These are phyloP conservation scores for Scheffersomyces cryptocercus DNA, from an alignment of 1,139 yeast species.

Conservation along the genomic window DNA sequence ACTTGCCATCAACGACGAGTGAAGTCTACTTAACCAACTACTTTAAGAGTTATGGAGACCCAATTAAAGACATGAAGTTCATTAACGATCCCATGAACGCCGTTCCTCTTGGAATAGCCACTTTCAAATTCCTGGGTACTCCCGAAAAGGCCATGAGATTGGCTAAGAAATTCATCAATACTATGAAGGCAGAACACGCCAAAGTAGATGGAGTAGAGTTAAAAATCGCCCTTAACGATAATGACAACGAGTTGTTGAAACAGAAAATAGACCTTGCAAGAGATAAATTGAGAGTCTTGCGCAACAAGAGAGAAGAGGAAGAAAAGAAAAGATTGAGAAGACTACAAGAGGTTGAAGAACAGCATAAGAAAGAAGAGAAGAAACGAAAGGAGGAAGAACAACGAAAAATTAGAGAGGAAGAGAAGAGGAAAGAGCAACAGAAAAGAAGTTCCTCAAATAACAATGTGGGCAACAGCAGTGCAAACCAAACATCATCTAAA, in stretches of 20 bases:
- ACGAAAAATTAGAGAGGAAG: conserved; percentile 5
- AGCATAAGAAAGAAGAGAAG: conserved; percentile 20
- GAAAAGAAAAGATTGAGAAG: conserved; percentile 24
- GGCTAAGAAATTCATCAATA: conserved; percentile 35
- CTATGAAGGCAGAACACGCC: conserved; percentile 27
- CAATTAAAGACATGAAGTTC: conserved; percentile 53
- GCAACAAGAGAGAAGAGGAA: conserved; percentile 24
- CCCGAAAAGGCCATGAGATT: conserved; percentile 52
- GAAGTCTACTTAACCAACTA: conserved; percentile 52
- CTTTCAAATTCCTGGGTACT: conserved; percentile 63
- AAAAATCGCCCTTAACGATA: conserved; percentile 40
- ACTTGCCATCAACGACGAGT: conserved; percentile 51
- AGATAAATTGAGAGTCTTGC: conserved; percentile 22
- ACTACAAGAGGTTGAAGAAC: conserved; percentile 23
- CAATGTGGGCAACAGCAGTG: background rate
- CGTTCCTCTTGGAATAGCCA: conserved; percentile 75
- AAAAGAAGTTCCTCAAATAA: conserved; percentile 2
- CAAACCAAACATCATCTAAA: background rate
- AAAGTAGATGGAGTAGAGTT: conserved; percentile 44
- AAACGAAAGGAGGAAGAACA: conserved; percentile 10
- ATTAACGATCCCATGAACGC: conserved; percentile 76
- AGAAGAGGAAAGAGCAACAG: conserved; percentile 5
- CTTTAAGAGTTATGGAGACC: conserved; percentile 61
- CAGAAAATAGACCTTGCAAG: conserved; percentile 33
- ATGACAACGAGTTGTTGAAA: conserved; percentile 30